Percentiles rank a stretch among this genome's conserved stretches.
Conservation (phyloP, 805 yeast species). For the Wickerhamiella vanderwaltii region DNA sequence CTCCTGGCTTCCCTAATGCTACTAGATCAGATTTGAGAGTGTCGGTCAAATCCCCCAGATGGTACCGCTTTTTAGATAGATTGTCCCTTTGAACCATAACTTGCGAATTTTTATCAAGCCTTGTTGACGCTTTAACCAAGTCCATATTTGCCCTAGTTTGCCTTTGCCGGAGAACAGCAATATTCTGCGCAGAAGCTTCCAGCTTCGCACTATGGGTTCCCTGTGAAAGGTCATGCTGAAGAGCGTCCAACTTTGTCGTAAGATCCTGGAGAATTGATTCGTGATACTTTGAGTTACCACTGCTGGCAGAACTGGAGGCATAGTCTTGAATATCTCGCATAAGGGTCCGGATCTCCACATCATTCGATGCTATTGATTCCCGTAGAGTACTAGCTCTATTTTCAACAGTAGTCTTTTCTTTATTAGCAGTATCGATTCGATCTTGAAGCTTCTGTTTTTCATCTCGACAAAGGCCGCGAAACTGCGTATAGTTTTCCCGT, state of each 20-base stretch:
- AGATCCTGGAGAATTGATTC: not conserved
- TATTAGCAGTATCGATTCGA: not conserved
- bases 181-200: not conserved
- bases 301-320: not conserved
- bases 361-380: not conserved
- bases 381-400: not conserved
- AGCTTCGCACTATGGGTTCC: not conserved
- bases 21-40: not conserved
- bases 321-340: not conserved
- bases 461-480: not conserved
- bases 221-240: not conserved
- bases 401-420: not conserved
- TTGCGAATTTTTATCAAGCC: slow-evolving; percentile 13
- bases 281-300: not conserved
- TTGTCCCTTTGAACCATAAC: slow-evolving; percentile 15
- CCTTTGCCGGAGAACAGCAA: slow-evolving; percentile 1
- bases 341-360: not conserved
- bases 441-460: not conserved
- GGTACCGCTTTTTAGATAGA: not conserved
- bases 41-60: not conserved
- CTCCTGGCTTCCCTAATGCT: not conserved
- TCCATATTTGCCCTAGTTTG: slow-evolving; percentile 1
- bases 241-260: not conserved
- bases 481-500: not conserved
- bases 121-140: slow-evolving; percentile 13